Evolutionary conservation across 306 rosid species (phyloP).

Genomic region (Acacia crassicarpa): DNA sequence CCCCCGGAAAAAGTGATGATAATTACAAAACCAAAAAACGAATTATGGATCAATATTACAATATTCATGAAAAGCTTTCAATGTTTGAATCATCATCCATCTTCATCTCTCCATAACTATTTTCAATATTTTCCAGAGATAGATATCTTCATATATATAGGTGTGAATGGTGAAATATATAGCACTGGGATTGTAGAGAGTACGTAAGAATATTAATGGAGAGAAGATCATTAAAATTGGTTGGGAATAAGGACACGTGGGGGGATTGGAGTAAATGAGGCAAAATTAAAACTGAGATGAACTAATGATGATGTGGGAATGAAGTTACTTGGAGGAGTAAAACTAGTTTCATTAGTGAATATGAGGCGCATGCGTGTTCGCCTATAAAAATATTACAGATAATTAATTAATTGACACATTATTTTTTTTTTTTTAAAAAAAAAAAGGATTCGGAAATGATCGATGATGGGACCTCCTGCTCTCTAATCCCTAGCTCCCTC

Average conservation of each 20-base stretch:
- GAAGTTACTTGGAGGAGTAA: constrained; percentile 38
- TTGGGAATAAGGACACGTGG: background rate
- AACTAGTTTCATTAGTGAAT: constrained; percentile 22
- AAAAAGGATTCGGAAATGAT: background rate
- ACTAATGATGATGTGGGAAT: constrained; percentile 31
- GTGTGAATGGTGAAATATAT: background rate
- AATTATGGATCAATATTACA: background rate
- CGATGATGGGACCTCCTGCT: constrained; percentile 41
- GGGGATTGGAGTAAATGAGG: constrained; percentile 15
- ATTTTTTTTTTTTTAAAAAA: no score
- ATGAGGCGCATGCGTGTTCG: background rate
- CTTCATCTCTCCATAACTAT: background rate
- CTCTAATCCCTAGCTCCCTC: background rate
- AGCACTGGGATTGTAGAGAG: background rate
- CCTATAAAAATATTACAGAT: background rate
- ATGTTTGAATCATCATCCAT: background rate
- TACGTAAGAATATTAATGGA: background rate
- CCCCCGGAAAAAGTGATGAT: background rate
- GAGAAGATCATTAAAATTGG: no score
- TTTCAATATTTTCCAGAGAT: background rate
- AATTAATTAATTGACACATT: background rate
- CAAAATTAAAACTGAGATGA: background rate
- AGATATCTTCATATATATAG: background rate
- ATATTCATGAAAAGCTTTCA: background rate
- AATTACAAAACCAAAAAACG: background rate